phyloP scores from a whole-genome alignment of 2,329 filamentous ascomycete genomes.

The Hymenoscyphus albidus region DNA sequence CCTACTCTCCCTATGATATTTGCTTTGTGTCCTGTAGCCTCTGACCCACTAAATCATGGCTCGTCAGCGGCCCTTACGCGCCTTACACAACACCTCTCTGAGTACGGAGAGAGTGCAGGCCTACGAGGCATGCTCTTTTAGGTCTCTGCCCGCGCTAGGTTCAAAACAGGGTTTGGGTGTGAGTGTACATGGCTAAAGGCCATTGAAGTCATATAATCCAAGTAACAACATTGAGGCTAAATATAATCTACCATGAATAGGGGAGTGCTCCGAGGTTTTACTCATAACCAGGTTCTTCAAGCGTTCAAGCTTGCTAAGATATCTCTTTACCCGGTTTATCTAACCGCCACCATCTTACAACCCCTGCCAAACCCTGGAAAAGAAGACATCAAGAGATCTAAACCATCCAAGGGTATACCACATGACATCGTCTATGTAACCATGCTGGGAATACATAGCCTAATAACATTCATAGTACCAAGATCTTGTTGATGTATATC shows the following conservation, averaged over 20 bases:
- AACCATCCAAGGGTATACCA: too few relatives aligned
- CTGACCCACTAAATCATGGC: too few relatives aligned
- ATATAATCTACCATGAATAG: not conserved
- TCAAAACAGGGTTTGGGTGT: too few relatives aligned
- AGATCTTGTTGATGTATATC: not conserved
- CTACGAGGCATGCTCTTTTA: too few relatives aligned
- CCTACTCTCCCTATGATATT: too few relatives aligned
- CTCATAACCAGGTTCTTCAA: not conserved
- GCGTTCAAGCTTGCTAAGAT: not conserved
- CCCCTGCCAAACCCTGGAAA: not conserved
- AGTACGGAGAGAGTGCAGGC: too few relatives aligned
- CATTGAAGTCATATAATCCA: too few relatives aligned
- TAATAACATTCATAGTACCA: not conserved
- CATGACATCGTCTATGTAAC: not conserved
- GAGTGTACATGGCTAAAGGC: too few relatives aligned
- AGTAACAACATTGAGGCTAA: not conserved
- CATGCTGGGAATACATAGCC: not conserved
- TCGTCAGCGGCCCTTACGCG: too few relatives aligned
- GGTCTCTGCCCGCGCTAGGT: too few relatives aligned
- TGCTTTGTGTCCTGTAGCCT: too few relatives aligned
- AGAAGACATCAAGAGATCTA: not conserved
- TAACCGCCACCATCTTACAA: not conserved
- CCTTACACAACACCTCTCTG: too few relatives aligned
- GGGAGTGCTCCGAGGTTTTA: not conserved
- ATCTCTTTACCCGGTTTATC: not conserved